Base-by-base conservation (phyloP, 2,329 filamentous ascomycete genomes). In the Calonectria leucothoes region DNA sequence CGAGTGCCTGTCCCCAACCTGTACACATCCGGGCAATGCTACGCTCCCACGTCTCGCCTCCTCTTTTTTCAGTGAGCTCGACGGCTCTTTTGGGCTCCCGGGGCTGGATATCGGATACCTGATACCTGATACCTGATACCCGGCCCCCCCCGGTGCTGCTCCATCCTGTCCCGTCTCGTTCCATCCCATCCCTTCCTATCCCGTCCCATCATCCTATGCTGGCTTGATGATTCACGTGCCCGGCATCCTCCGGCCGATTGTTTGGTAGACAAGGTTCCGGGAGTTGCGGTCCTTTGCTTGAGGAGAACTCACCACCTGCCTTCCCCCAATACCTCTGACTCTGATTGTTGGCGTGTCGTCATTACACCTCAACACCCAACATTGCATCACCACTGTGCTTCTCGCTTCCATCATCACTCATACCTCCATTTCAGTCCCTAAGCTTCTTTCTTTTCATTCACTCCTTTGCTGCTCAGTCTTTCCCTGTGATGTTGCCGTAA, bases 341-440 rank as follows among this genome's bases (percentile, higher is more conserved):
- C 57, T 55, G 65, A 33, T 68, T 55, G 55, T 72, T 59, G 61
- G 63, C 70, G 49, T 72, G 66, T 66, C 59, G 59, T 72, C 66
- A 69, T 72, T 68, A 25, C 27, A 27, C 55, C 57, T 39, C 12
- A 69, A 72, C 59, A 37, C 27, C 66, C 37, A 27, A 61, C 35
- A 39, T 57, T 25, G 59, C 63, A 55, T 75, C 67, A 69, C 39
- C 63, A 35, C 51, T 33, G 69, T 76, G 33, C 70, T 61, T 76
- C 65, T 66, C 71, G 70, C 70, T 63, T 64, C n/a, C 59, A 72
- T 70, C 71, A 25, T 5, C 27, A 29, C 68, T 31, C 29, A 20
- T 49, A 6, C 49, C 42, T 10, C 35, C 29, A 17, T 49, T 42
- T 51, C 45, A 15, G 68, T 67, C 64, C 52, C 70, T 27, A 48